Evolutionary conservation across 768 basidiomycete genomes (phyloP).

Genomic region (Tulasnella sp.): DNA sequence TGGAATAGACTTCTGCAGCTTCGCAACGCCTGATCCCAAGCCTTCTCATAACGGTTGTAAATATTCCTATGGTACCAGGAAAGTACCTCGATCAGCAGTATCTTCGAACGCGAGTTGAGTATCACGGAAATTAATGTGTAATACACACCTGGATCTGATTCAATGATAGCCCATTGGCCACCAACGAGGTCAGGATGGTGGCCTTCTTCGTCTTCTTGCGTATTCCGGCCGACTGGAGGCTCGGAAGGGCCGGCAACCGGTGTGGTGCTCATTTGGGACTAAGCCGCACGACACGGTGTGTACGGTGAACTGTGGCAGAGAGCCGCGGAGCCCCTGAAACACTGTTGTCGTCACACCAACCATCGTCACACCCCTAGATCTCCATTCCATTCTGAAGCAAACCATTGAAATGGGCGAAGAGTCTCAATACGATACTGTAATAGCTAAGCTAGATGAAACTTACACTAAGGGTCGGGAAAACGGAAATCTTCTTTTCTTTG

Average conservation of each 20-base stretch:
- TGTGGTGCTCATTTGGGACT: not conserved
- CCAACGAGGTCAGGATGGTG: conserved; percentile 39
- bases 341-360: not conserved
- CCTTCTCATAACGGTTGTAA: conserved; percentile 43
- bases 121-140: not conserved
- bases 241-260: not conserved
- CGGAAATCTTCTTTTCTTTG: conserved; percentile 67
- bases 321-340: not conserved
- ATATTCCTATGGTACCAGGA: conserved; percentile 33
- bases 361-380: not conserved
- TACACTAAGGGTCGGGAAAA: conserved; percentile 34
- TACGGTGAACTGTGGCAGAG: not conserved
- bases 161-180: conserved; percentile 51
- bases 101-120: not conserved
- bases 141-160: conserved; percentile 32
- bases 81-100: not conserved
- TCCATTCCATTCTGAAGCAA: not conserved
- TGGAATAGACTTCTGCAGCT: conserved; percentile 48
- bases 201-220: not conserved
- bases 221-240: not conserved
- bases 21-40: conserved; percentile 44
- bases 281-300: not conserved
- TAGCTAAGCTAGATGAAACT: not conserved
- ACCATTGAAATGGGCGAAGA: not conserved
- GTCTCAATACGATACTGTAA: not conserved